Percentiles rank a stretch among this genome's conserved stretches.
These are phyloP conservation scores for Saraca asoca DNA, from an alignment of 331 rosid species.

Conservation along the genomic window DNA sequence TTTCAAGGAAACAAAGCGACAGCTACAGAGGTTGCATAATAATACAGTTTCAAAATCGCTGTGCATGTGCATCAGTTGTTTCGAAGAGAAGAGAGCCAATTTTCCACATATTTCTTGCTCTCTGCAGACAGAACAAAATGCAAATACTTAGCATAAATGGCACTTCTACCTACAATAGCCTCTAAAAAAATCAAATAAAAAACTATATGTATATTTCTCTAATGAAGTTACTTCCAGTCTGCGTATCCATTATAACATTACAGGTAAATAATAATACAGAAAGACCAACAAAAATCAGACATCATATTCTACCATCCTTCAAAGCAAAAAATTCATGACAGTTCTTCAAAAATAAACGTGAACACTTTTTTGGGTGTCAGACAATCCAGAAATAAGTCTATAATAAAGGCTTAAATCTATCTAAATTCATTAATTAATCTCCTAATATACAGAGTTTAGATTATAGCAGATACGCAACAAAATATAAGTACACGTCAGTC, in stretches of 20 bases:
- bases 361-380: no score
- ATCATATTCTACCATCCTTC: slow-evolving; percentile 11
- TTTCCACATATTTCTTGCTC: slow-evolving; percentile 76
- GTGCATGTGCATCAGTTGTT: slow-evolving; percentile 48
- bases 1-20: slow-evolving; percentile 27
- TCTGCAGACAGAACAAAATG: slow-evolving; percentile 55
- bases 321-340: not conserved
- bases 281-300: slow-evolving; percentile 2
- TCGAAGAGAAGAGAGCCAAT: slow-evolving; percentile 75
- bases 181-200: slow-evolving; percentile 10
- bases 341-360: not conserved
- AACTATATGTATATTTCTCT: slow-evolving; percentile 19
- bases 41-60: slow-evolving; percentile 21
- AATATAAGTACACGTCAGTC: no score
- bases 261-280: slow-evolving; percentile 8
- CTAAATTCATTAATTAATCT: not conserved
- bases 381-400: no score
- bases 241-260: slow-evolving; percentile 18
- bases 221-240: not conserved
- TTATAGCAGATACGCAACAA: not conserved
- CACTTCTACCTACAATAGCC: not conserved
- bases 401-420: not conserved
- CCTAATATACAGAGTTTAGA: not conserved
- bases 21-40: not conserved
- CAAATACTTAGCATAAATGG: slow-evolving; percentile 30